Evolutionary conservation across 148 eudicot genomes (phyloP), one percentile per base, ranked within the genome.

Genomic region (Salicornia ramosissima): DNA sequence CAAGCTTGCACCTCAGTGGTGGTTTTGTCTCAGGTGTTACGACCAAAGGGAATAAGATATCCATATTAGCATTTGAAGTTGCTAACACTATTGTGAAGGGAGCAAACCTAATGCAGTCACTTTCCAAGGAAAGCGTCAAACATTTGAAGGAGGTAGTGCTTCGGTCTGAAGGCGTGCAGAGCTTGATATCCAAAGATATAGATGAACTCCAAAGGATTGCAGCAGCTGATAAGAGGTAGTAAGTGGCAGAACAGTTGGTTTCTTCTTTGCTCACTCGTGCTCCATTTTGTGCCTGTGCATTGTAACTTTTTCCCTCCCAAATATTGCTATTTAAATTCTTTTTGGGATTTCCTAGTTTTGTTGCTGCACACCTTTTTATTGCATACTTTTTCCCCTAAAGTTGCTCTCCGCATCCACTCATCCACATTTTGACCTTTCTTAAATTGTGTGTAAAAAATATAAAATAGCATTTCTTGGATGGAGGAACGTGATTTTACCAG

Each of bases 31-130:
- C 96, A 1, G 95, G 96, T 64, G 87, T 85, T 67, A 75, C 90
- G 18, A 86, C 96, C 29, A 93, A 93, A 78, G 98, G 98, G 68
- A 93, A 80, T 74, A 88, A 87, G 76, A 84, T 93, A 64, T 66
- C 92, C 61, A 93, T 93, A 59, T 77, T 93, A 85, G 88, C 98
- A 55, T 93, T 86, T 79, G 98, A 92, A 79, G 96, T 92, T 55
- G 98, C 98, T 26, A 92, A 92, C 78, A 92, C 98, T 42, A 67
- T 91, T 78, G 97, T 93, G 13, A 90, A 93, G 70, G 98, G 98
- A 72, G 89, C 90, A 57, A 93, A 88, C 74, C 89, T 93, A 60
- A 90, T 93, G 95, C 85, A 90, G 64, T 88, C 98, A 54, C 95
- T 93, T 75, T 85, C 96, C 0, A 74, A 79, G 77, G 98, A 93